Conservation (phyloP, 139 green algal genomes). For the Microglena sp. region DNA sequence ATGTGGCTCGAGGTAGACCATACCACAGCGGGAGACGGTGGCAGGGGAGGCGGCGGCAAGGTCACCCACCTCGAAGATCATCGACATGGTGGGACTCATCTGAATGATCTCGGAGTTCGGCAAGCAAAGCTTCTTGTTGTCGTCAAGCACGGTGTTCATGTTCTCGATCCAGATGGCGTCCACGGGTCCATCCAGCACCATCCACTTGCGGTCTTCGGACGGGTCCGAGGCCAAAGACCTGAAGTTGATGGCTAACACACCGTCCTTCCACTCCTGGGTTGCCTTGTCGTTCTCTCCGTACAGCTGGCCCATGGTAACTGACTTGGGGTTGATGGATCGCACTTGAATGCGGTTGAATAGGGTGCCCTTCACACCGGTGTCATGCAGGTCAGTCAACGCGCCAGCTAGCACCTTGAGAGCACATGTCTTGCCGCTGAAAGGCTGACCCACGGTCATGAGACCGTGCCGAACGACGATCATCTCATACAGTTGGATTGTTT, state of each 20-base stretch:
- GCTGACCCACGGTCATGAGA: conserved; percentile 68
- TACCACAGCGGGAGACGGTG: conserved; percentile 69
- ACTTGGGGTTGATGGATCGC: conserved; percentile 68
- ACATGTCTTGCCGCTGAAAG: conserved; percentile 53
- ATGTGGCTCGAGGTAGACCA: conserved; percentile 73
- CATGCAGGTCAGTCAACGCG: conserved; percentile 43
- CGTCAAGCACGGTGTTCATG: conserved; percentile 84
- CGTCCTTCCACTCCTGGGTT: conserved; percentile 75
- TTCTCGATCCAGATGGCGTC: conserved; percentile 82
- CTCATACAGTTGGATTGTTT: conserved; percentile 77
- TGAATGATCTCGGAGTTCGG: conserved; percentile 76
- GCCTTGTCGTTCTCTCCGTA: conserved; percentile 60
- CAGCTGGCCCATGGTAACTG: conserved; percentile 74
- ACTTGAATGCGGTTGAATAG: conserved; percentile 53
- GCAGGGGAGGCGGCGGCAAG: conserved; percentile 62
- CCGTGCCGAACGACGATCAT: conserved; percentile 78
- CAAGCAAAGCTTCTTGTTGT: conserved; percentile 83
- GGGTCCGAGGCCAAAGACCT: conserved; percentile 36
- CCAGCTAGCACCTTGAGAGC: conserved; percentile 48
- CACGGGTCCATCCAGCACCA: conserved; percentile 68
- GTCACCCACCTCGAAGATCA: conserved; percentile 81
- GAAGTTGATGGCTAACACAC: conserved; percentile 57
- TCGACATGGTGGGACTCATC: conserved; percentile 70
- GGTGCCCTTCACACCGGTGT: conserved; percentile 28
- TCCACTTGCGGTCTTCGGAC: conserved; percentile 48